A percentile compares a stretch with the other conserved stretches of the same genome.
Conservation (phyloP, 2,329 filamentous ascomycete genomes). For the Trichophyton simii region DNA sequence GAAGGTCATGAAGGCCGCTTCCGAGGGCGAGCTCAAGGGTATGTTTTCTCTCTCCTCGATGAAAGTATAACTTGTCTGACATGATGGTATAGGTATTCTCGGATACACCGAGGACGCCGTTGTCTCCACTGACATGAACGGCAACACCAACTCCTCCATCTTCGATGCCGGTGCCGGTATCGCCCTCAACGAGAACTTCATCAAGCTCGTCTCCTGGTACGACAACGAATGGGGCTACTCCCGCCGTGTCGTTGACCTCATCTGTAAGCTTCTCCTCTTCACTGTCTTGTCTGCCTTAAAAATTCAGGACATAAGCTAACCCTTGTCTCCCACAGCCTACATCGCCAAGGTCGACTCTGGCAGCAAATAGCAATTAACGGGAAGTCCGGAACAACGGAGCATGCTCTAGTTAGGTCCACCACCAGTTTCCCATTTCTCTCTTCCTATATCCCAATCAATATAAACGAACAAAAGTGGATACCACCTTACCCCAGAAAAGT, state of each 20-base stretch:
- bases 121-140: conserved; percentile 87
- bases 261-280: conserved; percentile 25
- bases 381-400: conserved; percentile 22
- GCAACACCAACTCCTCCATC: conserved; percentile 88
- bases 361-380: conserved; percentile 28
- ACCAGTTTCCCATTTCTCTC: neutral
- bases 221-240: conserved; percentile 99
- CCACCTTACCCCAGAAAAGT: neutral
- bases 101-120: conserved; percentile 95
- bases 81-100: conserved; percentile 54
- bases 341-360: conserved; percentile 59
- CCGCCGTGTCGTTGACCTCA: conserved; percentile 78
- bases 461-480: neutral
- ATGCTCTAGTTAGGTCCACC: conserved; percentile 18
- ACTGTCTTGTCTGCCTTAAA: neutral
- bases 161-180: conserved; percentile 99
- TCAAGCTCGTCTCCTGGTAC: conserved; percentile 98
- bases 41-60: conserved; percentile 23
- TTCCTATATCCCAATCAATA: neutral
- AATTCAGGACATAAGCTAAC: conserved; percentile 16
- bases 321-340: conserved; percentile 44
- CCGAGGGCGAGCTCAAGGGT: conserved; percentile 78
- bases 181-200: conserved; percentile 93
- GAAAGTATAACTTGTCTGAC: neutral
- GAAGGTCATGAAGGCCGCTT: conserved; percentile 72